Evolutionary conservation across 2,329 filamentous ascomycete species (phyloP).

Genomic region (Pyricularia grisea): DNA sequence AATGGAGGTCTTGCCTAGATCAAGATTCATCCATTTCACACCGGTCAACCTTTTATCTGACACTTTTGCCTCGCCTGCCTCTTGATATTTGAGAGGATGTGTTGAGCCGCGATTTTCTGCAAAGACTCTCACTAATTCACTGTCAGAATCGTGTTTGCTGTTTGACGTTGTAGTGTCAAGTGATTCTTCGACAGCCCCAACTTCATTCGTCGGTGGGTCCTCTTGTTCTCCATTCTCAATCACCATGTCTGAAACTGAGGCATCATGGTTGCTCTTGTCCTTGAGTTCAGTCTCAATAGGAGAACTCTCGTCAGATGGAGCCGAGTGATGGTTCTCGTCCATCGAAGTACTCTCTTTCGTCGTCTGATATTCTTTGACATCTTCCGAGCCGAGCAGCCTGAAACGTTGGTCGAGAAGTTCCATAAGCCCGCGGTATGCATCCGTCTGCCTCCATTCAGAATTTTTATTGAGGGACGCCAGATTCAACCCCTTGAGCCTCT

Average conservation of each 20-base stretch:
- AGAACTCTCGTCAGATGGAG: not conserved
- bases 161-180: not conserved
- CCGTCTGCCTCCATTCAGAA: not conserved
- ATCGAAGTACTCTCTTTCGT: not conserved
- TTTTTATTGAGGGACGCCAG: not conserved
- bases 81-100: not conserved
- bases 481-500: not conserved
- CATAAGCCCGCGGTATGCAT: not conserved
- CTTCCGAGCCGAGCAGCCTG: not conserved
- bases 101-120: not conserved
- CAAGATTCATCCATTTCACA: not conserved
- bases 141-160: not conserved
- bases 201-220: not conserved
- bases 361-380: not conserved
- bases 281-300: not conserved
- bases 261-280: not conserved
- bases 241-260: not conserved
- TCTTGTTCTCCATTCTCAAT: not conserved
- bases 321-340: not conserved
- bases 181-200: not conserved
- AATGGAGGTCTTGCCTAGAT: not conserved
- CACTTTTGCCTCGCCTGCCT: not conserved
- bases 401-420: not conserved
- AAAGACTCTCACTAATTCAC: not conserved
- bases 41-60: not conserved